Evolutionary conservation across 257 asterid species (phyloP), one percentile per base, ranked within the genome.

Genomic region (Mitragyna speciosa): DNA sequence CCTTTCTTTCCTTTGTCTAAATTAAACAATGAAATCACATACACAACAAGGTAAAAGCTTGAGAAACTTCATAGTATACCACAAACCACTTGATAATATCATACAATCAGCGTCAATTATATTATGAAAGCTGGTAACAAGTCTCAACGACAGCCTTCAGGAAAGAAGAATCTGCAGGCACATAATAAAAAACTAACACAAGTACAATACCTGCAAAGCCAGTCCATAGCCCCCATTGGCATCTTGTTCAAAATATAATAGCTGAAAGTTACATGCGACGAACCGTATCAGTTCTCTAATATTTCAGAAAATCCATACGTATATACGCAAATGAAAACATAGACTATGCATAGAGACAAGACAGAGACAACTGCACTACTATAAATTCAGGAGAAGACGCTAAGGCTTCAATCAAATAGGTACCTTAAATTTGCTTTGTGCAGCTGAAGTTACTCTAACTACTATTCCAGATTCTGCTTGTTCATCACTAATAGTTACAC

Each of bases 351-450:
- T 45, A 43, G 22, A 45, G 36, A 70, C 75, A 12, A 14, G 28
- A 45, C n/a, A 45, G 22, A 78, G 74, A 70, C 22, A 76, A 39
- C 22, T 24, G 58, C 70, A 48, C 17, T n/a, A n/a, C n/a, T 26
- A 22, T 12, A 49, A 75, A 28, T 41, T 65, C 39, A 36, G 33
- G 45, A 24, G 19, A 64, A 78, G 76, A 81, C 63, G 65, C 22
- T 49, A 36, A 43, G 43, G 19, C 33, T 73, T 63, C 48, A 59
- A 76, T 69, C 75, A 12, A 22, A 22, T 73, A 64, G 47, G 67
- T 73, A 94, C 99, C 97, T 96, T 94, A 88, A 96, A 96, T 83
- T 96, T 96, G 92, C 99, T 96, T 86, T 94, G 99, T 30, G 98
- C 89, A 78, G 98, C 94, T 75, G 99, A 96, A 61, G 94, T 94